These are phyloP conservation scores for Cordyceps cicadae DNA, from an alignment of 2,329 filamentous ascomycete species.

Conservation along the genomic window DNA sequence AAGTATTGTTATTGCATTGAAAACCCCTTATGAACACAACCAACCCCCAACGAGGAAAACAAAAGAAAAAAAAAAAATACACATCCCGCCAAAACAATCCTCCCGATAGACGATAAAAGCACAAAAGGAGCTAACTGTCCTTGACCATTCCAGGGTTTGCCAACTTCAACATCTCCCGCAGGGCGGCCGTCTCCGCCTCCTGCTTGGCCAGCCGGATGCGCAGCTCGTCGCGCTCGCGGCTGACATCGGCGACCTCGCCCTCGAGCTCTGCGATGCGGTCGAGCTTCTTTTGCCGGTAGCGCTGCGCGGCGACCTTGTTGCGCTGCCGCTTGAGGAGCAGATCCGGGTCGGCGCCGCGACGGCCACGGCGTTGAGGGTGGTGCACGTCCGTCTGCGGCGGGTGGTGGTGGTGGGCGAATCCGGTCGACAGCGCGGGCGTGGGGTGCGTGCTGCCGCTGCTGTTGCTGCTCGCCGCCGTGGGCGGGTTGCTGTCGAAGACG, in stretches of 20 bases:
- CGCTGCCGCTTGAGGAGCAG: constrained; percentile 43
- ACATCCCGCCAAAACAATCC: constrained; percentile 6
- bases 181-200: constrained; percentile 50
- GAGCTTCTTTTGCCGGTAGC: constrained; percentile 55
- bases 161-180: constrained; percentile 31
- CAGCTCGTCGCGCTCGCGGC: constrained; percentile 48
- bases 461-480: background rate
- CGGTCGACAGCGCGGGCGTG: background rate
- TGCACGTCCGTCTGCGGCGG: background rate
- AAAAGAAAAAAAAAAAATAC: background rate
- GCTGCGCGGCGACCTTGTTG: constrained; percentile 55
- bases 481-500: constrained; percentile 8
- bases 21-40: background rate
- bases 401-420: background rate
- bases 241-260: constrained; percentile 41
- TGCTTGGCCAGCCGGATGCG: constrained; percentile 46
- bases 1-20: background rate
- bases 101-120: background rate
- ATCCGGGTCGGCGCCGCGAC: constrained; percentile 11
- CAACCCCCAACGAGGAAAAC: background rate
- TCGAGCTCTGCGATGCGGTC: constrained; percentile 52
- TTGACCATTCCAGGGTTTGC: constrained; percentile 1
- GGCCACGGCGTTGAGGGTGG: background rate
- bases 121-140: constrained; percentile 2
- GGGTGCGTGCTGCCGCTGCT: background rate